Conservation (phyloP, 306 rosid species). For the Inga laurina region DNA sequence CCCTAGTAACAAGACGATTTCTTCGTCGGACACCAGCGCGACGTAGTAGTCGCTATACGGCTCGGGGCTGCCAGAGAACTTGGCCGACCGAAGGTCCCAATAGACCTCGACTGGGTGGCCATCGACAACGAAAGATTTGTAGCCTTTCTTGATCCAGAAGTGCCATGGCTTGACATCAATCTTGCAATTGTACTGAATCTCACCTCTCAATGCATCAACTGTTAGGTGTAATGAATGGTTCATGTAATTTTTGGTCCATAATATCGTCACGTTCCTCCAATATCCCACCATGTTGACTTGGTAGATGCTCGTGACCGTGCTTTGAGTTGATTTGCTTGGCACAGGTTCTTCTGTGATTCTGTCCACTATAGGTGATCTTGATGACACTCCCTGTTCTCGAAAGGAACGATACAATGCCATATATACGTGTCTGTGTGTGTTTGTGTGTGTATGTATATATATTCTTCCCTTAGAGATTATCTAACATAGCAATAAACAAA, state of each 20-base stretch:
- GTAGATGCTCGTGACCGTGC: conserved; percentile 77
- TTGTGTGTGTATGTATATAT: neutral
- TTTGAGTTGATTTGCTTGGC: conserved; percentile 61
- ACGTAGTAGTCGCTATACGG: conserved; percentile 72
- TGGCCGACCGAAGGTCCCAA: conserved; percentile 83
- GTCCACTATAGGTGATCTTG: conserved; percentile 54
- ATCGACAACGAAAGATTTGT: conserved; percentile 62
- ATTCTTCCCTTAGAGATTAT: neutral
- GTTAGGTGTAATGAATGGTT: conserved; percentile 61
- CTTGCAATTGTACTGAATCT: conserved; percentile 56
- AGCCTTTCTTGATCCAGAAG: conserved; percentile 88
- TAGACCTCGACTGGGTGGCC: conserved; percentile 60
- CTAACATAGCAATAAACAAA: neutral
- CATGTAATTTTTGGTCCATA: conserved; percentile 79
- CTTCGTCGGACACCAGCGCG: conserved; percentile 66
- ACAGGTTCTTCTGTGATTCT: conserved; percentile 70
- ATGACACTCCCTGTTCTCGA: conserved; percentile 50
- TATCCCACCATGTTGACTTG: conserved; percentile 56
- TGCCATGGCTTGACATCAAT: conserved; percentile 85
- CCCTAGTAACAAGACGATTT: conserved; percentile 75
- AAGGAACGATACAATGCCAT: conserved; percentile 58
- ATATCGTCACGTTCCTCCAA: conserved; percentile 65
- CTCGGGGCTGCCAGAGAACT: conserved; percentile 62
- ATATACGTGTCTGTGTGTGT: neutral
- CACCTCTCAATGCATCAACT: conserved; percentile 58